Conservation (phyloP, 75 land plant species). For the Cunninghamia lanceolata region DNA sequence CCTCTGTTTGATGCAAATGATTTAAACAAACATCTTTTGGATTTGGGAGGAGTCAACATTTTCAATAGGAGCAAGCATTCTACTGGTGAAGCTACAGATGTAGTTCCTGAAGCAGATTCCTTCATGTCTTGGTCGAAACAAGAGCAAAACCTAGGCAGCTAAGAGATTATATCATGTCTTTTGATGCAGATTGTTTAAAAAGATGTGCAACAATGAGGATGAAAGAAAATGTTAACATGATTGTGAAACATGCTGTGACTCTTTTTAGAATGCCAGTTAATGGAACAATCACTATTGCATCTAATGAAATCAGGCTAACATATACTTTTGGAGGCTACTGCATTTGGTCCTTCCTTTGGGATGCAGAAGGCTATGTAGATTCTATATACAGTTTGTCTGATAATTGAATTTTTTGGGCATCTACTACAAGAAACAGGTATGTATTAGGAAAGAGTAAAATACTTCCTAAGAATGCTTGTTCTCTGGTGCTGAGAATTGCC, state of each 20-base stretch:
- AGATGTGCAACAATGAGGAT: slow-evolving; percentile 53
- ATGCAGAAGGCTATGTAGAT: slow-evolving; percentile 47
- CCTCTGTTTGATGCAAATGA: neutral
- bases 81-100: slow-evolving; percentile 22
- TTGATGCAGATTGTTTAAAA: slow-evolving; percentile 45
- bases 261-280: slow-evolving; percentile 42
- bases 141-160: slow-evolving; percentile 16
- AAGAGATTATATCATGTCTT: slow-evolving; percentile 42
- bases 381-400: slow-evolving; percentile 41
- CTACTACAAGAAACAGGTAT: neutral
- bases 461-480: neutral
- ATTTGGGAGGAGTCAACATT: neutral
- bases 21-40: slow-evolving; percentile 14
- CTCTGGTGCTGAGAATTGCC: neutral
- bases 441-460: neutral
- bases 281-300: slow-evolving; percentile 16
- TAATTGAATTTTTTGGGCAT: slow-evolving; percentile 19
- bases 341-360: slow-evolving; percentile 78
- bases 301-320: slow-evolving; percentile 30
- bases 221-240: slow-evolving; percentile 42
- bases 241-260: slow-evolving; percentile 53
- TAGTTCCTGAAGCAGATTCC: neutral
- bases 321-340: slow-evolving; percentile 66
- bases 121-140: slow-evolving; percentile 6
- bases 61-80: neutral